phyloP scores from a whole-genome alignment of 495 filamentous ascomycete species.

The Daldinia caldariorum region DNA sequence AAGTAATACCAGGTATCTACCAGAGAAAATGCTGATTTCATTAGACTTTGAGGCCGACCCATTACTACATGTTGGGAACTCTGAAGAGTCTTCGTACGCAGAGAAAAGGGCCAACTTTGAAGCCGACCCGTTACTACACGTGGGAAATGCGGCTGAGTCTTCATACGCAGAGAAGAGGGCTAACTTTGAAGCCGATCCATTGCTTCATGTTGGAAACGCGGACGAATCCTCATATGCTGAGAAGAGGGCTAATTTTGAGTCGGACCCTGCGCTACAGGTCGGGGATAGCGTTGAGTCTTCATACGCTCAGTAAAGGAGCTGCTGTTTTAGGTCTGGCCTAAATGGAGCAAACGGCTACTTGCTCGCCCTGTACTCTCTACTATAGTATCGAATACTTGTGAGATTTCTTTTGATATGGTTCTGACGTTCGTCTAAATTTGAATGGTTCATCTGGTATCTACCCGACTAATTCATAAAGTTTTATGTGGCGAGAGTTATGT shows the following conservation, averaged over 20 bases:
- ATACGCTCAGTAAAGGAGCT: constrained; percentile 11
- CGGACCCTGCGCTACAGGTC: constrained; percentile 23
- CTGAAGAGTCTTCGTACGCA: not conserved
- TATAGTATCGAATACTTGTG: not conserved
- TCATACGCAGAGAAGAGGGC: too few species aligned
- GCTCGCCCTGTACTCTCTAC: not conserved
- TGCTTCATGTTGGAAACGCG: not conserved
- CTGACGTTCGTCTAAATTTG: not conserved
- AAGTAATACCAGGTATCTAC: too few species aligned
- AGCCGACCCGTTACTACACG: too few species aligned
- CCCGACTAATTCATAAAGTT: too few species aligned
- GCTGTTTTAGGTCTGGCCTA: not conserved
- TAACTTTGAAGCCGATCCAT: not conserved
- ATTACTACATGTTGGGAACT: not conserved
- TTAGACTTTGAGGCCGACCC: constrained; percentile 3
- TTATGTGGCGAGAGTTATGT: too few species aligned
- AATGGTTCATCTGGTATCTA: too few species aligned
- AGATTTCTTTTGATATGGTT: not conserved
- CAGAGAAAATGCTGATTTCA: not conserved
- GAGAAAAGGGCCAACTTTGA: not conserved
- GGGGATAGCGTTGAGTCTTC: constrained; percentile 17
- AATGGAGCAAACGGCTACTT: not conserved
- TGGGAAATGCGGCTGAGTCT: too few species aligned
- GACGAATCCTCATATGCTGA: not conserved
- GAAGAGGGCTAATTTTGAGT: constrained; percentile 10